Conservation (phyloP, 768 basidiomycete species). For the Pisolithus albus region DNA sequence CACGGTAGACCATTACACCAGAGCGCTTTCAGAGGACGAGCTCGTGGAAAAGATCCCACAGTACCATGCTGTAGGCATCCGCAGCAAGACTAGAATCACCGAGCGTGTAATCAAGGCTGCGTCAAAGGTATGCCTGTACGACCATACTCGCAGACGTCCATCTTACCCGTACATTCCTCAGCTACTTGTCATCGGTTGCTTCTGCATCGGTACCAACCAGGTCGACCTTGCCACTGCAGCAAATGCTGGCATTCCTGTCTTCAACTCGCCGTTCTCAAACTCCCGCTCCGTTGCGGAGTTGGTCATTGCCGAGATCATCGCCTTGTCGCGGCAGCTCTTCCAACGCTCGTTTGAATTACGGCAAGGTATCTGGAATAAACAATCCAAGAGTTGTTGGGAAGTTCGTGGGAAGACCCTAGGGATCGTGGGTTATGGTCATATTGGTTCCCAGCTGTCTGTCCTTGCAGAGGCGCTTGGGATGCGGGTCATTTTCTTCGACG, state of each 20-base stretch:
- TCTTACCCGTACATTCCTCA: slow-evolving; percentile 24
- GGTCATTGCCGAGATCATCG: slow-evolving; percentile 89
- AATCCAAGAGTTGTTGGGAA: slow-evolving; percentile 98
- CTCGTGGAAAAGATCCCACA: slow-evolving; percentile 73
- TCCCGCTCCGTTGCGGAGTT: slow-evolving; percentile 98
- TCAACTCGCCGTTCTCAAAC: slow-evolving; percentile 99
- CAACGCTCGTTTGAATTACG: slow-evolving; percentile 86
- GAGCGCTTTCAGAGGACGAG: slow-evolving; percentile 89
- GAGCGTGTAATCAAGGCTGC: slow-evolving; percentile 82
- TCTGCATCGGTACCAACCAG: slow-evolving; percentile 99
- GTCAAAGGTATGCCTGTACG: slow-evolving; percentile 52
- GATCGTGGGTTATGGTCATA: slow-evolving; percentile 98
- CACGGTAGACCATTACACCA: slow-evolving; percentile 82
- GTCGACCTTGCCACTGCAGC: slow-evolving; percentile 84
- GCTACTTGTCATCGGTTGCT: slow-evolving; percentile 96
- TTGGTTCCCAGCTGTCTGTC: slow-evolving; percentile 94
- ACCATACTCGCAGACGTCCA: not conserved
- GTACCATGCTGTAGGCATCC: slow-evolving; percentile 94
- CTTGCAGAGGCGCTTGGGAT: slow-evolving; percentile 95
- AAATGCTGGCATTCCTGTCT: slow-evolving; percentile 89
- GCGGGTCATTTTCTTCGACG: slow-evolving; percentile 91
- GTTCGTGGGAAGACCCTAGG: slow-evolving; percentile 96
- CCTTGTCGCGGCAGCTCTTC: slow-evolving; percentile 88
- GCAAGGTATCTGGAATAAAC: slow-evolving; percentile 95
- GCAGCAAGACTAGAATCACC: slow-evolving; percentile 97